Percentiles rank a stretch among this genome's conserved stretches.
Evolutionary conservation across 2,329 filamentous ascomycete species (phyloP).

Genomic region (Aspergillus nomiae): DNA sequence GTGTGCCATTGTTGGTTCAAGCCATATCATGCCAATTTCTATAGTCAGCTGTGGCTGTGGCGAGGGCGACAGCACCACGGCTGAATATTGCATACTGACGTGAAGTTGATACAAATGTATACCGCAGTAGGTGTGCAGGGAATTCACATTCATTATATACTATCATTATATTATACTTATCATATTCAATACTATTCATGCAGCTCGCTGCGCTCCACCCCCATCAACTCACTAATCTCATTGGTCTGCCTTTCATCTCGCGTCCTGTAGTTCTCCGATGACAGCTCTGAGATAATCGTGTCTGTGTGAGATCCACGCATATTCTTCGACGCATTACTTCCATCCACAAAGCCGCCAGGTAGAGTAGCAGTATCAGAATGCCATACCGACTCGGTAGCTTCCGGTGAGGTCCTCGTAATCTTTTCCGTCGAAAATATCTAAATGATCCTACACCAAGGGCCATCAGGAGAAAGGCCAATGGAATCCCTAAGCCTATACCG

Average conservation of each 20-base stretch:
- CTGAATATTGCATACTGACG: no score
- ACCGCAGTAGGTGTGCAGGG: no score
- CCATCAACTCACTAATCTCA: constrained; percentile 6
- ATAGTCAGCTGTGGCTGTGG: no score
- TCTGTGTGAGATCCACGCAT: constrained; percentile 1
- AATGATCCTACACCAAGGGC: neutral
- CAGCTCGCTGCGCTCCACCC: constrained; percentile 1
- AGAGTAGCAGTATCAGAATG: neutral
- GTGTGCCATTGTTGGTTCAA: no score
- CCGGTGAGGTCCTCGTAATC: neutral
- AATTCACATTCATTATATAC: neutral
- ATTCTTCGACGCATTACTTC: neutral
- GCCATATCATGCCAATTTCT: no score
- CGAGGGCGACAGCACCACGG: no score
- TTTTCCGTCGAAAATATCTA: neutral
- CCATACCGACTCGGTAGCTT: neutral
- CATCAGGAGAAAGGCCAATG: neutral
- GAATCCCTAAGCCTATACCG: constrained; percentile 9
- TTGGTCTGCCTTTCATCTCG: neutral
- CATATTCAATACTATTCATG: neutral
- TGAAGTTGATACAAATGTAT: no score
- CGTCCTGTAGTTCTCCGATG: neutral
- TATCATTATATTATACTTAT: neutral
- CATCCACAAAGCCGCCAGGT: neutral
- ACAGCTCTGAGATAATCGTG: constrained; percentile 2